These are phyloP conservation scores for Trichoderma sp. DNA, from an alignment of 2,329 filamentous ascomycete species.

Conservation along the genomic window DNA sequence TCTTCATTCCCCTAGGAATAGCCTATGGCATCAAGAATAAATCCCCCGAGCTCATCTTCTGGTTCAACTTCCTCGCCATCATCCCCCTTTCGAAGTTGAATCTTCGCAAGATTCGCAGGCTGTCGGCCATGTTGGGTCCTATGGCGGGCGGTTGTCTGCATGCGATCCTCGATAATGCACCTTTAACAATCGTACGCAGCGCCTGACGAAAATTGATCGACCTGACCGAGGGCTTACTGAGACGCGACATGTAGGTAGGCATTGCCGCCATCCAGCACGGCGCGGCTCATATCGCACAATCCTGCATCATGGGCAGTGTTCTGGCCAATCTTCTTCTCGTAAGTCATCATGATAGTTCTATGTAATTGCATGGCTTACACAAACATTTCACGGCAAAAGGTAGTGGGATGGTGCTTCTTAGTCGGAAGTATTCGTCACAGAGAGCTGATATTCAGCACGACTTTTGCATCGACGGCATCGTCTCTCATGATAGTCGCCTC, in stretches of 20 bases:
- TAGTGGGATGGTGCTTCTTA: slow-evolving; percentile 24
- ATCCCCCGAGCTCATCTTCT: slow-evolving; percentile 15
- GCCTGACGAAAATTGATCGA: neutral
- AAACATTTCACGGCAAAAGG: neutral
- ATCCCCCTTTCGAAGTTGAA: slow-evolving; percentile 25
- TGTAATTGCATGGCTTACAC: too few species aligned
- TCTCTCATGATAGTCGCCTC: slow-evolving; percentile 26
- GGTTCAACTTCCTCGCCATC: slow-evolving; percentile 24
- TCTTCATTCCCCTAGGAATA: slow-evolving; percentile 15
- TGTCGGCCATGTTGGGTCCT: slow-evolving; percentile 12
- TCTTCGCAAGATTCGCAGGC: slow-evolving; percentile 17
- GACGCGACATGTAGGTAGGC: neutral
- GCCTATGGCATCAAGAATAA: slow-evolving; percentile 14
- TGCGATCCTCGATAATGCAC: slow-evolving; percentile 22
- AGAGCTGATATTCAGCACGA: slow-evolving; percentile 15
- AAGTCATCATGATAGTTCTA: neutral
- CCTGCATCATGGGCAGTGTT: slow-evolving; percentile 17
- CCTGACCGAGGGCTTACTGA: neutral
- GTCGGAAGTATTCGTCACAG: slow-evolving; percentile 11
- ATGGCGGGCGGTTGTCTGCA: slow-evolving; percentile 9
- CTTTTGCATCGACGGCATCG: slow-evolving; percentile 23
- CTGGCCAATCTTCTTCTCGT: slow-evolving; percentile 27
- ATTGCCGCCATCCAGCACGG: slow-evolving; percentile 20
- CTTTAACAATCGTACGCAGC: slow-evolving; percentile 11
- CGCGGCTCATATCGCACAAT: slow-evolving; percentile 18